These are phyloP conservation scores for Globisporangium spiculum DNA, from an alignment of 352 stramenopile species.

Conservation along the genomic window DNA sequence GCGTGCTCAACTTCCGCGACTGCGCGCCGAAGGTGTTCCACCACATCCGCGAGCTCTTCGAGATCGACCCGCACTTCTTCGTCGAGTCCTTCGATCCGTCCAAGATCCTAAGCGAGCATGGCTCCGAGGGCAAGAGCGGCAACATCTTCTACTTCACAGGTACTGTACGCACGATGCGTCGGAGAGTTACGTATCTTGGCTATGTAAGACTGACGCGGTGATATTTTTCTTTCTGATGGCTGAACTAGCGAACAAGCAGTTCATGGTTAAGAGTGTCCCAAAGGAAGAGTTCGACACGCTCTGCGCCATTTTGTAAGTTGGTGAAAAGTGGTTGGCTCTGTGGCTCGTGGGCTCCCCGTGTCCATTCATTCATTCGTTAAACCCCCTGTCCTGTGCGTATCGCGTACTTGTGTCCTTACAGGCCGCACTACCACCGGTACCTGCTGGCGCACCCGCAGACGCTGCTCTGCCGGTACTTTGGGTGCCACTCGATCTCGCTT, in stretches of 20 bases:
- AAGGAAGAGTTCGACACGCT: conserved; percentile 85
- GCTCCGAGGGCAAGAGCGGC: conserved; percentile 80
- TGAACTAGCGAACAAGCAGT: conserved; percentile 73
- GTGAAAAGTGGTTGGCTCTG: background rate
- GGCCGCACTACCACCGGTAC: conserved; percentile 79
- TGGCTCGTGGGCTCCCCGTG: background rate
- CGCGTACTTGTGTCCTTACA: background rate
- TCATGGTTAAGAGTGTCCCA: conserved; percentile 87
- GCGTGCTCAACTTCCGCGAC: conserved; percentile 66
- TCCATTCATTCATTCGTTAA: background rate
- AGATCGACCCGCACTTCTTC: conserved; percentile 66
- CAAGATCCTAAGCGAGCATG: conserved; percentile 73
- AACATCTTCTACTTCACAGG: conserved; percentile 89
- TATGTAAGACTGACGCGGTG: conserved; percentile 3
- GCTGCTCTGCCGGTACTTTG: conserved; percentile 80
- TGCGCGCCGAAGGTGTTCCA: conserved; percentile 80
- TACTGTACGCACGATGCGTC: conserved; percentile 4
- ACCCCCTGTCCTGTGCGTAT: too few species aligned
- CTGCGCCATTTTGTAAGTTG: conserved; percentile 63
- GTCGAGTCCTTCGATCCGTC: conserved; percentile 73
- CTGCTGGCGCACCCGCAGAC: conserved; percentile 70
- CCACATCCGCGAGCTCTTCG: conserved; percentile 70
- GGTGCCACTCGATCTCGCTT: conserved; percentile 83
- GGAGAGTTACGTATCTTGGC: background rate
- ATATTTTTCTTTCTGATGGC: background rate